Conservation (phyloP, 495 filamentous ascomycete species). For the Penicillium salamii region DNA sequence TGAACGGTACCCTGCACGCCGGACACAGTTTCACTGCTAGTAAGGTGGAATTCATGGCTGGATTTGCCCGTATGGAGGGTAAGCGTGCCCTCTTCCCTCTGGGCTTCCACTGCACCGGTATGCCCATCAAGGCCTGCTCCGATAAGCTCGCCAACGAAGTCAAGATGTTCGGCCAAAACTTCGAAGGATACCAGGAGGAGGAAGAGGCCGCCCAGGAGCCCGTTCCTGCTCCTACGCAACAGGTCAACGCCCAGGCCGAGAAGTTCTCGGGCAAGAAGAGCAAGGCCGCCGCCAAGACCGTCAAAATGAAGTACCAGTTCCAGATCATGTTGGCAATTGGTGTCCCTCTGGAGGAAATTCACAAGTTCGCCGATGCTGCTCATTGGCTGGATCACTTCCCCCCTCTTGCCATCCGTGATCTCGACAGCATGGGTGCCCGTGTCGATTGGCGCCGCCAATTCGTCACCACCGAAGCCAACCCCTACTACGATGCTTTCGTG, state of each 20-base stretch:
- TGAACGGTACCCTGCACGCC: slow-evolving; percentile 92
- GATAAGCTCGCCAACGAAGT: slow-evolving; percentile 91
- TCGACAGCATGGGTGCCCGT: slow-evolving; percentile 77
- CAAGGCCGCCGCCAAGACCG: slow-evolving; percentile 86
- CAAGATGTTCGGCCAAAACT: slow-evolving; percentile 82
- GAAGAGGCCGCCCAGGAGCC: slow-evolving; percentile 44
- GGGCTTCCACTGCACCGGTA: slow-evolving; percentile 94
- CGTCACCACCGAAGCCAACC: slow-evolving; percentile 95
- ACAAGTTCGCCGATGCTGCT: slow-evolving; percentile 81
- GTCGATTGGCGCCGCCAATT: slow-evolving; percentile 92
- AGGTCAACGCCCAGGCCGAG: slow-evolving; percentile 71
- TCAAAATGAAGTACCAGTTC: slow-evolving; percentile 87
- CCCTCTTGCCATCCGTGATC: slow-evolving; percentile 72
- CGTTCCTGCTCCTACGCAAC: slow-evolving; percentile 50
- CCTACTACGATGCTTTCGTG: slow-evolving; percentile 94
- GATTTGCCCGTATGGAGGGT: slow-evolving; percentile 85
- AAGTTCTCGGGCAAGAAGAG: slow-evolving; percentile 94
- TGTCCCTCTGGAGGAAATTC: slow-evolving; percentile 81
- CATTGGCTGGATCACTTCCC: slow-evolving; percentile 92
- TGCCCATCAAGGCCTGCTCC: slow-evolving; percentile 96
- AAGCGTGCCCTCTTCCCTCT: slow-evolving; percentile 82
- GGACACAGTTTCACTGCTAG: slow-evolving; percentile 86
- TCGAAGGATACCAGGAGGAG: slow-evolving; percentile 69
- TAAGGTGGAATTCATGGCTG: slow-evolving; percentile 88
- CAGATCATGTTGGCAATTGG: slow-evolving; percentile 86